Evolutionary conservation across 1,284 basidiomycete genomes (phyloP).

Genomic region (Sutorius eximius): DNA sequence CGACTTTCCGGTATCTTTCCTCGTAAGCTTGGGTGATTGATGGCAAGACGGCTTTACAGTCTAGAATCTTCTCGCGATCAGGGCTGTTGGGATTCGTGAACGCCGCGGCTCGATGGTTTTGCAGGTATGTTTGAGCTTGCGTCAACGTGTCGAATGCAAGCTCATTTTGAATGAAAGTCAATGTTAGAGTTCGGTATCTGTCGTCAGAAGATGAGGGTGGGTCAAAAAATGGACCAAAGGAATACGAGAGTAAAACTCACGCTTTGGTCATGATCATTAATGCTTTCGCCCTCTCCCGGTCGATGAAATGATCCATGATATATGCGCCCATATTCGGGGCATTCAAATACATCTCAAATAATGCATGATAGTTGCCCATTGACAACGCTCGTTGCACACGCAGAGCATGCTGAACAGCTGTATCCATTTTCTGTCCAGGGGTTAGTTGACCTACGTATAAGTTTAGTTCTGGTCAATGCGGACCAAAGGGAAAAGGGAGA

Average conservation of each 20-base stretch:
- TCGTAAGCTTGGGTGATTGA: constrained; percentile 62
- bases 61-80: constrained; percentile 61
- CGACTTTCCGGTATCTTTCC: constrained; percentile 74
- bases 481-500: background rate
- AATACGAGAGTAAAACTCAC: constrained; percentile 48
- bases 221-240: background rate
- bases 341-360: constrained; percentile 83
- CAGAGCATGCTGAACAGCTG: constrained; percentile 86
- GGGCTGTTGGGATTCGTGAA: constrained; percentile 66
- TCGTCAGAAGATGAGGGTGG: constrained; percentile 1
- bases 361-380: constrained; percentile 90
- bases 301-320: constrained; percentile 98
- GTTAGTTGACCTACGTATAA: constrained; percentile 95
- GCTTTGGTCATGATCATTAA: constrained; percentile 90
- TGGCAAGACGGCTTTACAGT: constrained; percentile 60
- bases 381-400: constrained; percentile 85
- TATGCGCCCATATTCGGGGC: constrained; percentile 98
- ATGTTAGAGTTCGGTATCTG: constrained; percentile 80
- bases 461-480: constrained; percentile 74
- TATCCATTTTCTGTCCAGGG: constrained; percentile 77
- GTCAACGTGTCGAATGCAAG: constrained; percentile 78
- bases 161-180: constrained; percentile 77
- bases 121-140: constrained; percentile 72
- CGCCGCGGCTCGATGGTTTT: constrained; percentile 64
- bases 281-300: constrained; percentile 86